Evolutionary conservation across 2,329 filamentous ascomycete genomes (phyloP).

Genomic region (Penicillium janthinellum): DNA sequence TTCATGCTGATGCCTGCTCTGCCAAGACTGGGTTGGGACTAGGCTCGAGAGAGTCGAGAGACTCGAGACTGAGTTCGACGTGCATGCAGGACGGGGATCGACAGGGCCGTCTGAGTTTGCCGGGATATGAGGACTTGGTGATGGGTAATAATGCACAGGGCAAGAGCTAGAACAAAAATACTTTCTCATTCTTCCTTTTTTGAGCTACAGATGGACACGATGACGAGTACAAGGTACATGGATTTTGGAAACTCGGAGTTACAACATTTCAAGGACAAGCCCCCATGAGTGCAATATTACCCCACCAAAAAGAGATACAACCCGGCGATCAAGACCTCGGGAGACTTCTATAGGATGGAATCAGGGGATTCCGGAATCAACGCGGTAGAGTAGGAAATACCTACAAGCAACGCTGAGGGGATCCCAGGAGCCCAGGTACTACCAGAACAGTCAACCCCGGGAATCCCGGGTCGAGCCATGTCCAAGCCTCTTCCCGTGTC

Average conservation of each 20-base stretch:
- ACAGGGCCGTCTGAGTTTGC: constrained; percentile 13
- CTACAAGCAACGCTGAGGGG: constrained; percentile 5
- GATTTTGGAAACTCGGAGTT: constrained; percentile 22
- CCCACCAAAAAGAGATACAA: constrained; percentile 18
- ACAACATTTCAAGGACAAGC: constrained; percentile 19
- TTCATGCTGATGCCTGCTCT: background rate
- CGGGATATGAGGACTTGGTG: too few relatives aligned
- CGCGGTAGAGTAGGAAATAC: background rate
- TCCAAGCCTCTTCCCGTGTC: background rate
- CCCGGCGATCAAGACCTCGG: constrained; percentile 2
- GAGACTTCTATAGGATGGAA: background rate
- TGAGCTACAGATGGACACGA: too few relatives aligned
- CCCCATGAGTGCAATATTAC: constrained; percentile 19
- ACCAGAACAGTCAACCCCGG: background rate
- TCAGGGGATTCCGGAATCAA: background rate
- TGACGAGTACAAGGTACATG: constrained; percentile 26
- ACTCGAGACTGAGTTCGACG: background rate
- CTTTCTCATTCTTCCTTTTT: too few relatives aligned
- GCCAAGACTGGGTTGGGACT: background rate
- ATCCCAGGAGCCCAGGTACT: background rate
- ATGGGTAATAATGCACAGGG: too few relatives aligned
- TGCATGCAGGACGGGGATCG: constrained; percentile 22
- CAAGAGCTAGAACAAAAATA: too few relatives aligned
- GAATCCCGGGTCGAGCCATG: background rate
- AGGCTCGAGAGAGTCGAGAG: background rate